Evolutionary conservation across 768 basidiomycete species (phyloP).

Genomic region (Termitomyces sp.): DNA sequence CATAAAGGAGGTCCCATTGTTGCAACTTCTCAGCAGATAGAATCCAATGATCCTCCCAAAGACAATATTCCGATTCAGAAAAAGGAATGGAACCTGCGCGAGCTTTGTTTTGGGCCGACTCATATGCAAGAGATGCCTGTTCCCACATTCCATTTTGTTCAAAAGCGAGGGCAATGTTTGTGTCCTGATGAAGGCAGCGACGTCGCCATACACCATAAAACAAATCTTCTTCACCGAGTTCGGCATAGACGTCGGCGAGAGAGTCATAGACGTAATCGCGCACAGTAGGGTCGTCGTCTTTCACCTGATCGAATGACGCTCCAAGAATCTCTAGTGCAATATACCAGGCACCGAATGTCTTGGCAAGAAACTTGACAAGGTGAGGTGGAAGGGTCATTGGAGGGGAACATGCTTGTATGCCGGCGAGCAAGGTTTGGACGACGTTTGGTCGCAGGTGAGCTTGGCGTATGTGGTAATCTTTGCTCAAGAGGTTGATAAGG

Average conservation of each 20-base stretch:
- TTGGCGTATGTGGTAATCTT: slow-evolving; percentile 90
- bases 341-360: slow-evolving; percentile 97
- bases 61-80: slow-evolving; percentile 90
- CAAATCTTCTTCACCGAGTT: slow-evolving; percentile 93
- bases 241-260: slow-evolving; percentile 91
- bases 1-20: slow-evolving; percentile 94
- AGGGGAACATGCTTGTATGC: slow-evolving; percentile 80
- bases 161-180: slow-evolving; percentile 80
- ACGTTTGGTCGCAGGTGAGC: slow-evolving; percentile 87
- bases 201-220: slow-evolving; percentile 96
- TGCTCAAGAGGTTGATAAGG: slow-evolving; percentile 85
- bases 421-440: slow-evolving; percentile 84
- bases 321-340: slow-evolving; percentile 82
- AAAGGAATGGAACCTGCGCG: slow-evolving; percentile 80
- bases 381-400: slow-evolving; percentile 90
- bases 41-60: slow-evolving; percentile 99
- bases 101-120: slow-evolving; percentile 83
- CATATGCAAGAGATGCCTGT: slow-evolving; percentile 83
- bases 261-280: slow-evolving; percentile 87
- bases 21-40: slow-evolving; percentile 92
- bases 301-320: slow-evolving; percentile 68
- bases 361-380: slow-evolving; percentile 92
- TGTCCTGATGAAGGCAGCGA: slow-evolving; percentile 84
- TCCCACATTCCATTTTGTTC: slow-evolving; percentile 99
- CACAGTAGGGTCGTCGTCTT: slow-evolving; percentile 74